Evolutionary conservation across 768 basidiomycete genomes (phyloP), one percentile per base, ranked within the genome.

Genomic region (Clathrus columnatus): DNA sequence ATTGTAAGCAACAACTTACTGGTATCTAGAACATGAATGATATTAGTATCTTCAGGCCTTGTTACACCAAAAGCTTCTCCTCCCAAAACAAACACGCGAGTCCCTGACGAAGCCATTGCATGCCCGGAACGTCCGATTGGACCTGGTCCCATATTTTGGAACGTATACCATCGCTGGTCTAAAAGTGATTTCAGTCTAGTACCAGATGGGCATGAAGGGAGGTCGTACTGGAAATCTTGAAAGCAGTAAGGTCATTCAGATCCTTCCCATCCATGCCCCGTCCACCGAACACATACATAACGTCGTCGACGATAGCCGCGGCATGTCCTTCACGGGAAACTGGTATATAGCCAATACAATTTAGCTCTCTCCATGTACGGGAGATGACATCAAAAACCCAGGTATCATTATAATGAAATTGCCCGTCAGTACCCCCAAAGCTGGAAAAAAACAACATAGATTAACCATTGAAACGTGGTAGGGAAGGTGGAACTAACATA

Each of bases 121-220:
- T 99, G 96, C 1, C 96, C 96, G 7, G 91, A 94, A 49, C 96
- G 80, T 2, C 91, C 90, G 41, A 77, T 84, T 0, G 96, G 96
- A 16, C 91, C 81, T 17, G 95, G 95, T 0, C 96, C 96, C 96
- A 99, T 99, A 66, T 97, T 96, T 70, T 97, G 93, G 75, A 99
- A 99, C 91, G 94, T 98, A 72, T 94, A 99, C 96, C 96, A 99
- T 62, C 96, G 79, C 65, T 92, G 90, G 69, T 93, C 95, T 97
- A 66, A 23, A 47, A 58, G 42, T 26, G 50, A 61, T 49, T 51
- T 48, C 52, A 54, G 50, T 49, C 24, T 26, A 23, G 14, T 21
- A 16, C n/a, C 16, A 18, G 42, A 41, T 20, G 29, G 42, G 7
- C 5, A 16, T 46, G 30, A 42, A 36, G 26, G 54, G 29, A n/a